phyloP scores from a whole-genome alignment of 1,284 basidiomycete species.

The Ceratobasidium sp. region DNA sequence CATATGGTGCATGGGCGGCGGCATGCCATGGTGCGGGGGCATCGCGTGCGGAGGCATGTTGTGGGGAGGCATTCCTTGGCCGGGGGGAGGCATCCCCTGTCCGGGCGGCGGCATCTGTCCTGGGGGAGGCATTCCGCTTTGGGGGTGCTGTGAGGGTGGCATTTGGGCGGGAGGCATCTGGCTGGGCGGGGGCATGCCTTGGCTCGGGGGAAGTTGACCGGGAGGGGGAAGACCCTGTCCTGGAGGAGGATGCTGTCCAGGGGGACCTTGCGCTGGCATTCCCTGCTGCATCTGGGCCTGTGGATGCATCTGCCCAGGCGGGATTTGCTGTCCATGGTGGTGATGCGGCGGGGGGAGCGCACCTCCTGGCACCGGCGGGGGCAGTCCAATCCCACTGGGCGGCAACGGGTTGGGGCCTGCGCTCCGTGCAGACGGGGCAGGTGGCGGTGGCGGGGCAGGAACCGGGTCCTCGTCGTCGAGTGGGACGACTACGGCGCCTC shows the following conservation, averaged over 20 bases:
- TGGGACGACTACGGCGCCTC: slow-evolving; percentile 15
- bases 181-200: too few relatives aligned
- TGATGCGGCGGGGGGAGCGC: slow-evolving; percentile 46
- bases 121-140: too few relatives aligned
- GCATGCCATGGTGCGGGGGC: neutral
- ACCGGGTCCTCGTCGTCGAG: slow-evolving; percentile 24
- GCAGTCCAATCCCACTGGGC: slow-evolving; percentile 34
- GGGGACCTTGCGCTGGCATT: too few relatives aligned
- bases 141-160: too few relatives aligned
- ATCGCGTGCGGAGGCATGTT: slow-evolving; percentile 7
- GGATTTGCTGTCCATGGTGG: slow-evolving; percentile 17
- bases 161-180: too few relatives aligned
- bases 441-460: slow-evolving; percentile 39
- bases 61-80: neutral
- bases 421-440: slow-evolving; percentile 41
- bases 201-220: too few relatives aligned
- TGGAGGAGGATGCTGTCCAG: too few relatives aligned
- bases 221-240: too few relatives aligned
- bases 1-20: slow-evolving; percentile 1
- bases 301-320: neutral
- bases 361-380: slow-evolving; percentile 42
- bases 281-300: neutral
- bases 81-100: slow-evolving; percentile 5
- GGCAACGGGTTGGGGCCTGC: neutral
- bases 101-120: too few relatives aligned